Conservation (phyloP, 495 filamentous ascomycete species). For the Penicillium parvum region DNA sequence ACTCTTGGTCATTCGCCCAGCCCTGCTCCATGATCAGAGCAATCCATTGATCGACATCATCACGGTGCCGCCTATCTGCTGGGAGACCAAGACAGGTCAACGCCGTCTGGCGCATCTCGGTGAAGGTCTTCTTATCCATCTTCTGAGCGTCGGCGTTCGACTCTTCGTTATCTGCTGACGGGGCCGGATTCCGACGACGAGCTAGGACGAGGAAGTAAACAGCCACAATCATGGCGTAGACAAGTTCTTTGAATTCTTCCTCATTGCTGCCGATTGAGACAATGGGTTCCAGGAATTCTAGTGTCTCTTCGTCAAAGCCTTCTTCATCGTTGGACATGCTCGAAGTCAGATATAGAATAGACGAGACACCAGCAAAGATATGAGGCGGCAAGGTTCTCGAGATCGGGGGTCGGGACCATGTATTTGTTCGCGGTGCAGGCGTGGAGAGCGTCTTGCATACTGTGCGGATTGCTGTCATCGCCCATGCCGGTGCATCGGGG, state of each 20-base stretch:
- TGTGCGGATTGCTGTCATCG: slow-evolving; percentile 59
- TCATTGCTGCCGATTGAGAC: slow-evolving; percentile 28
- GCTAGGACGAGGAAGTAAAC: slow-evolving; percentile 61
- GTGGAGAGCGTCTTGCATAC: slow-evolving; percentile 61
- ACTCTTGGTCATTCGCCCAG: slow-evolving; percentile 63
- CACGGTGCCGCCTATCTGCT: slow-evolving; percentile 35
- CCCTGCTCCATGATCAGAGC: slow-evolving; percentile 49
- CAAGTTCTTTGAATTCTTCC: slow-evolving; percentile 39
- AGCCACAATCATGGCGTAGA: slow-evolving; percentile 53
- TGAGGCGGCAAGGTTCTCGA: slow-evolving; percentile 53
- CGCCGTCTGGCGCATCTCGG: slow-evolving; percentile 47
- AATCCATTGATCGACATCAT: slow-evolving; percentile 59
- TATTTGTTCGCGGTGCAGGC: slow-evolving; percentile 42
- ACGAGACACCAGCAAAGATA: slow-evolving; percentile 59
- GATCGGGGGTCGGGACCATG: slow-evolving; percentile 43
- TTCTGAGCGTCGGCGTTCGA: slow-evolving; percentile 27
- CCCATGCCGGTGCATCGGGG: slow-evolving; percentile 58
- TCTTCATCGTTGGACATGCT: slow-evolving; percentile 28
- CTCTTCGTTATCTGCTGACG: slow-evolving; percentile 15
- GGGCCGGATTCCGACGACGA: slow-evolving; percentile 33
- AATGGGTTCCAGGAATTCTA: slow-evolving; percentile 38
- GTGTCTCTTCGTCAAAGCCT: slow-evolving; percentile 34
- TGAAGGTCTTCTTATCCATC: slow-evolving; percentile 46
- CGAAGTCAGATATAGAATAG: slow-evolving; percentile 45
- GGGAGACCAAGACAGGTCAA: slow-evolving; percentile 37